Conservation (phyloP, 169 alveolate species). For the Amoebophrya sp. region DNA sequence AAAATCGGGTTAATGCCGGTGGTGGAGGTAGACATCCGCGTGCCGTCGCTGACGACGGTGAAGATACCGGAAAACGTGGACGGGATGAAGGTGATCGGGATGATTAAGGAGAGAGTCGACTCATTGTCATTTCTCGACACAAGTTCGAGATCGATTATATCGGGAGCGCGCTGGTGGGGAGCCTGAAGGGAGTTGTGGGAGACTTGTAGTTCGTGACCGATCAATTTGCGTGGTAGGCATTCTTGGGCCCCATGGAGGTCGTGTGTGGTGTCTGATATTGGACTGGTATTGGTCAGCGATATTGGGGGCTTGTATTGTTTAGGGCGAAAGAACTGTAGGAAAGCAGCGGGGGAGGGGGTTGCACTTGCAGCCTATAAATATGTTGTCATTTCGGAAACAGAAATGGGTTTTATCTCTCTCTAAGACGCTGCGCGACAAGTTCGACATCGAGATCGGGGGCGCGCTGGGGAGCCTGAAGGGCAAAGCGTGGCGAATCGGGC, state of each 20-base stretch:
- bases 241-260: no score
- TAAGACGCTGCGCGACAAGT: conserved; percentile 5
- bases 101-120: background rate
- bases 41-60: conserved; percentile 28
- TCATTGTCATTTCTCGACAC: no score
- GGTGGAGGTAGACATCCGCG: background rate
- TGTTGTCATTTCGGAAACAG: no score
- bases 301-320: background rate
- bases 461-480: conserved; percentile 28
- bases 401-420: no score
- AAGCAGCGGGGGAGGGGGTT: no score
- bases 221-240: no score
- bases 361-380: no score
- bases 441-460: conserved; percentile 24
- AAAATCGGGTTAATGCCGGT: conserved; percentile 14
- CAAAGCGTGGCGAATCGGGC: conserved; percentile 29
- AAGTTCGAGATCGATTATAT: no score
- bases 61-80: conserved; percentile 18
- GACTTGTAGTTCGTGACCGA: background rate
- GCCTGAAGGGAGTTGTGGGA: background rate
- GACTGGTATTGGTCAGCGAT: background rate
- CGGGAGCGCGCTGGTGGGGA: no score
- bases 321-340: no score
- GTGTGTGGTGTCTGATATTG: no score
- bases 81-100: background rate